phyloP scores from a whole-genome alignment of 2,329 filamentous ascomycete species.

The Fusarium pilosicola region DNA sequence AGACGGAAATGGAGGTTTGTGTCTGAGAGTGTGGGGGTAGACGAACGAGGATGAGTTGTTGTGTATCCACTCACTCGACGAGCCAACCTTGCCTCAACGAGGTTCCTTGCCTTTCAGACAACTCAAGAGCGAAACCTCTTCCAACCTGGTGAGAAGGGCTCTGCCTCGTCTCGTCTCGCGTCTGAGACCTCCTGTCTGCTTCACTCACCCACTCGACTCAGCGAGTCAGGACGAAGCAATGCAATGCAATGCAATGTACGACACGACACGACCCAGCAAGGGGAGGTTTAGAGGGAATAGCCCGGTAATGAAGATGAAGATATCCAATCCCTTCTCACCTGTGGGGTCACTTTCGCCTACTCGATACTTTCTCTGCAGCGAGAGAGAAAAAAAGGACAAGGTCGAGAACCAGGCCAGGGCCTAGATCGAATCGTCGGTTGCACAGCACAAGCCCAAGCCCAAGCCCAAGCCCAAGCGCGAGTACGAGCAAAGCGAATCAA shows the following conservation, averaged over 20 bases:
- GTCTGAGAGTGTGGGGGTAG: conserved; percentile 22
- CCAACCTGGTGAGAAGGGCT: neutral
- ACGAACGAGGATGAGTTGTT: conserved; percentile 17
- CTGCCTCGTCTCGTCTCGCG: neutral
- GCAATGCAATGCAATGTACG: conserved; percentile 4
- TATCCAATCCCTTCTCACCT: neutral
- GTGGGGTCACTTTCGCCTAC: conserved; percentile 1
- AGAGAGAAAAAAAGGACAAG: neutral
- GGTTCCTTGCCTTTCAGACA: neutral
- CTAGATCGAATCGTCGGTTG: conserved; percentile 23
- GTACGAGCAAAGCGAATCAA: neutral
- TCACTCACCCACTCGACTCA: neutral
- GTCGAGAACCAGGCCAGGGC: conserved; percentile 1
- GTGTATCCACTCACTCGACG: conserved; percentile 22
- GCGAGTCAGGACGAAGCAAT: conserved; percentile 7
- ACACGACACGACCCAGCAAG: neutral
- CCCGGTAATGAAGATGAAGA: conserved; percentile 4
- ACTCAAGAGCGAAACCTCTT: neutral
- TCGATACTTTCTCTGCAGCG: neutral
- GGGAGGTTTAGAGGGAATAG: neutral
- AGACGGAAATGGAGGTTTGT: conserved; percentile 2
- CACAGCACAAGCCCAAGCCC: neutral
- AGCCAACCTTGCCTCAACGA: neutral
- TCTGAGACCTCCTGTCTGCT: neutral
- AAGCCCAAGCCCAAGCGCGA: neutral